Conservation (phyloP, 2,329 filamentous ascomycete species). For the Nothophaeocryptopus gaeumannii region DNA sequence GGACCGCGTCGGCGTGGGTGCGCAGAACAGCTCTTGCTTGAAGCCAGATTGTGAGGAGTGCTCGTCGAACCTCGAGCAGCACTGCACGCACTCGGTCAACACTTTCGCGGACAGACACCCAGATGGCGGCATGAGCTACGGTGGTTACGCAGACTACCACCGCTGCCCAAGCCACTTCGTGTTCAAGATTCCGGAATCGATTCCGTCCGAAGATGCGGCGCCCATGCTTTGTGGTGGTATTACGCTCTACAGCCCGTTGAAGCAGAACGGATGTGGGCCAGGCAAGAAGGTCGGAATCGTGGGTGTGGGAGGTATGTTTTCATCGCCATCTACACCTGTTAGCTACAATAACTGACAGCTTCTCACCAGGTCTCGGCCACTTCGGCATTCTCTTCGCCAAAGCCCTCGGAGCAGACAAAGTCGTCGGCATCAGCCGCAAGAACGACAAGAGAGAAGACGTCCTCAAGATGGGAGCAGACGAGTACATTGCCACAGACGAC, state of each 20-base stretch:
- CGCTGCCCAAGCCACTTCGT: conserved; percentile 54
- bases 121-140: conserved; percentile 53
- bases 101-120: conserved; percentile 35
- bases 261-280: conserved; percentile 63
- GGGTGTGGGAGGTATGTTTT: conserved; percentile 41
- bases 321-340: neutral
- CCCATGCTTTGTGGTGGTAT: conserved; percentile 77
- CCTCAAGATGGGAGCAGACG: conserved; percentile 59
- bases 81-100: conserved; percentile 31
- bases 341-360: neutral
- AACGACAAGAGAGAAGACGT: conserved; percentile 59
- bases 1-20: conserved; percentile 51
- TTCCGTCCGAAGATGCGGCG: conserved; percentile 54
- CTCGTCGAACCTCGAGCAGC: conserved; percentile 35
- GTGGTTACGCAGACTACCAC: conserved; percentile 58
- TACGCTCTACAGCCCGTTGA: conserved; percentile 68
- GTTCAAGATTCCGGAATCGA: conserved; percentile 53
- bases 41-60: conserved; percentile 54
- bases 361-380: conserved; percentile 43
- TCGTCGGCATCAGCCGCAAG: conserved; percentile 63
- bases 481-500: conserved; percentile 57
- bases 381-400: conserved; percentile 69
- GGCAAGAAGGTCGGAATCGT: conserved; percentile 70
- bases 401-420: conserved; percentile 65
- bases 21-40: conserved; percentile 50